phyloP scores from a whole-genome alignment of 2,329 filamentous ascomycete species.

The Aspergillus aculeatinus region DNA sequence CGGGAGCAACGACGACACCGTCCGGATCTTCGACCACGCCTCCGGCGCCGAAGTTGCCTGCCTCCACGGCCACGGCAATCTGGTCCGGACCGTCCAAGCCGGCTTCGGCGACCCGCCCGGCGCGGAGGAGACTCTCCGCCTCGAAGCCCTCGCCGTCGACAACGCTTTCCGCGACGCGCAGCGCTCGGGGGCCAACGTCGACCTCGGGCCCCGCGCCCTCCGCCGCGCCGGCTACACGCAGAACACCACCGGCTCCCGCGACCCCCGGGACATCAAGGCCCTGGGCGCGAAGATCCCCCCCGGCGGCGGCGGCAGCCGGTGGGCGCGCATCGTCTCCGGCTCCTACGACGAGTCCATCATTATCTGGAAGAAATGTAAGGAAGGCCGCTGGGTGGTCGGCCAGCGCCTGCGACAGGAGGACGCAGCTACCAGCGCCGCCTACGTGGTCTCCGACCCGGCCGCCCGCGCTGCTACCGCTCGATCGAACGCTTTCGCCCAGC shows the following conservation, averaged over 20 bases:
- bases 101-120: slow-evolving; percentile 87
- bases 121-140: slow-evolving; percentile 70
- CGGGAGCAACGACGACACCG: slow-evolving; percentile 92
- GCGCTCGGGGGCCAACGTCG: slow-evolving; percentile 45
- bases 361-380: slow-evolving; percentile 84
- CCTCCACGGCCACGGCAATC: slow-evolving; percentile 73
- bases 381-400: slow-evolving; percentile 79
- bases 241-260: slow-evolving; percentile 68
- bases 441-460: slow-evolving; percentile 7
- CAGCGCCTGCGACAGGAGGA: slow-evolving; percentile 69
- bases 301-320: slow-evolving; percentile 83
- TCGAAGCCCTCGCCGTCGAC: slow-evolving; percentile 72
- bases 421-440: slow-evolving; percentile 42
- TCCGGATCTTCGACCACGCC: slow-evolving; percentile 87
- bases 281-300: slow-evolving; percentile 85
- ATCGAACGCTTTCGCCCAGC: slow-evolving; percentile 19
- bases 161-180: slow-evolving; percentile 65
- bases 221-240: slow-evolving; percentile 52
- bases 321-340: slow-evolving; percentile 92
- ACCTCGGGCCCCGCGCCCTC: slow-evolving; percentile 45
- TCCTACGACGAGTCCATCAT: slow-evolving; percentile 96
- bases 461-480: slow-evolving; percentile 2
- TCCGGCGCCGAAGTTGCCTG: slow-evolving; percentile 88
- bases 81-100: slow-evolving; percentile 92
- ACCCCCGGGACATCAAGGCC: slow-evolving; percentile 70